A percentile compares a stretch with the other conserved stretches of the same genome.
Conservation (phyloP, 164 flowering plant genomes). For the Stephania cephalantha region DNA sequence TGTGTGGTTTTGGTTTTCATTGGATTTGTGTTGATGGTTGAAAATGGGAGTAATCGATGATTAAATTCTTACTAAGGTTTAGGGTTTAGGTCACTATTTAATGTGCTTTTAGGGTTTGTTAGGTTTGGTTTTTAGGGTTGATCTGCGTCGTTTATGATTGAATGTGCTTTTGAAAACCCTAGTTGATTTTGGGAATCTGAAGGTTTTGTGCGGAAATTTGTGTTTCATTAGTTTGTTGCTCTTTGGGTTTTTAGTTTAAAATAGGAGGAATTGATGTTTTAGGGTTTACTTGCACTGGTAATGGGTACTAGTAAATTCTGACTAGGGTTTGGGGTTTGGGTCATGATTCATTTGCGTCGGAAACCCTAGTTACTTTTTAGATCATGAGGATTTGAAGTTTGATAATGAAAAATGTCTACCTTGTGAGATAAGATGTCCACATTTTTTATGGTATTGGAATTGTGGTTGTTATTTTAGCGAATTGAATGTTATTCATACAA, state of each 20-base stretch:
- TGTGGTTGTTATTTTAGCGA: too few species aligned
- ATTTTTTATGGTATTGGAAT: too few species aligned
- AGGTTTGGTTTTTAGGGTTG: background rate
- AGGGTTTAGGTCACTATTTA: background rate
- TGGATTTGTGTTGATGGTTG: background rate
- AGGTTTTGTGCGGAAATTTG: background rate
- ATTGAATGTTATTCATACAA: background rate
- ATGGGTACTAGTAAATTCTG: too few species aligned
- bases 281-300: background rate
- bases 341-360: too few species aligned
- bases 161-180: background rate
- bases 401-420: too few species aligned
- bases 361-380: too few species aligned
- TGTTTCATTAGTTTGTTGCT: background rate
- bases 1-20: background rate
- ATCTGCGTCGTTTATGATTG: background rate
- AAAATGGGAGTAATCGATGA: too few species aligned
- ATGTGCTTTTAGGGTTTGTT: background rate
- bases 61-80: background rate
- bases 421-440: too few species aligned
- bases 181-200: background rate
- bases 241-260: background rate
- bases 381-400: too few species aligned
- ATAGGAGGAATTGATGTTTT: background rate
- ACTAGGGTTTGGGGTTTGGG: too few species aligned